Evolutionary conservation across 495 filamentous ascomycete species (phyloP), one percentile per base, ranked within the genome.

Genomic region (Hyaloscypha finlandica): DNA sequence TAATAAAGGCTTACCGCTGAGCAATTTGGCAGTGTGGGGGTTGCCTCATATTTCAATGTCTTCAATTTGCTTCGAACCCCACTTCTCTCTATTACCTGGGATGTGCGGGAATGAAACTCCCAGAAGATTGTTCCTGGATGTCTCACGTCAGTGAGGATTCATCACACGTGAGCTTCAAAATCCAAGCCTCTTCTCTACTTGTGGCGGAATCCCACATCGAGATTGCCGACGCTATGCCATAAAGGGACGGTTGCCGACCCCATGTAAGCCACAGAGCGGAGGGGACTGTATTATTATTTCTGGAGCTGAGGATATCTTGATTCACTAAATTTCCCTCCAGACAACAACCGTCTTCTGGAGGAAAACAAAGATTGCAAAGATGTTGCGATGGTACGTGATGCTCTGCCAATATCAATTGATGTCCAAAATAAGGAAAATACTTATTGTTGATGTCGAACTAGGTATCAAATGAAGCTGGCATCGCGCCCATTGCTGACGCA

Each of bases 381-480:
- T 72, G 70, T 67, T 72, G n/a, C 60, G 64, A 61, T 72, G 70
- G 70, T 72, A 51, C 45, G 70, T 68, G 14, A n/a, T 45, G 9
- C 32, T 67, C 20, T 53, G 45, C 29, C 14, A 55, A 22, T 16
- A 19, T 52, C 45, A 61, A 61, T 67, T 56, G 58, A 16, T 58
- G 30, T 58, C 33, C n/a, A 29, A 56, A n/a, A 20, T 8, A 22
- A 30, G 22, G 16, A 20, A 45, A 25, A 30, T 67, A n/a, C 25
- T 54, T 25, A 39, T 42, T 56, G 42, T 53, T 69, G 52, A 68
- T 39, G 37, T 33, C 48, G 30, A 51, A 63, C 8, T 42, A 97
- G 94, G 94, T 97, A 97, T 81, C 91, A 95, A 80, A 81, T 88
- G 72, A 90, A 88, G 75, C 85, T 97, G 68, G 90, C 90, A 64